phyloP scores from a whole-genome alignment of 1,284 basidiomycete species.

The Bondarzewia mesenterica region DNA sequence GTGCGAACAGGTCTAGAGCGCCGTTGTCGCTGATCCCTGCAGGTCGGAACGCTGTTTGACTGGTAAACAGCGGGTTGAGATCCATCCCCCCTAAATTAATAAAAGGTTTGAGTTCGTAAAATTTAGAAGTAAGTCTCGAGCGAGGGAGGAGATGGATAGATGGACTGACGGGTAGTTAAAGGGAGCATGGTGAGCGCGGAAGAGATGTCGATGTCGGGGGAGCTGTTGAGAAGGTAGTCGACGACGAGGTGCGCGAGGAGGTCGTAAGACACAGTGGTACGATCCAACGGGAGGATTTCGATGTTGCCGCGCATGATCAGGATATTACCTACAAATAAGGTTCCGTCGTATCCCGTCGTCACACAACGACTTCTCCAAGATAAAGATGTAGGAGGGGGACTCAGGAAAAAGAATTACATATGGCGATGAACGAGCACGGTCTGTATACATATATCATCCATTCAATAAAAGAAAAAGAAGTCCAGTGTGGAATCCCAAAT shows the following conservation, averaged over 20 bases:
- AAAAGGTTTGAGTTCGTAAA: neutral
- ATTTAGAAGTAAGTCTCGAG: neutral
- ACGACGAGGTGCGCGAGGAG: constrained; percentile 77
- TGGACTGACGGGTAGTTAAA: constrained; percentile 61
- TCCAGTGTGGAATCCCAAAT: too few relatives aligned
- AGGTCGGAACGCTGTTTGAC: constrained; percentile 57
- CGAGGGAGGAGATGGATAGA: constrained; percentile 3
- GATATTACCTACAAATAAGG: constrained; percentile 84
- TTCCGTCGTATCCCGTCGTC: too few relatives aligned
- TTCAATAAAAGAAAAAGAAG: constrained; percentile 1
- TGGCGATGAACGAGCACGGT: constrained; percentile 87
- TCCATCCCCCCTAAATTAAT: constrained; percentile 63
- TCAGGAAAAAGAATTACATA: constrained; percentile 43
- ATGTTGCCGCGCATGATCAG: constrained; percentile 76
- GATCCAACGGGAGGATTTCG: constrained; percentile 53
- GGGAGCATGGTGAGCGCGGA: constrained; percentile 80
- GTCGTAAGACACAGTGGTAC: constrained; percentile 73
- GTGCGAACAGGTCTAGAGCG: constrained; percentile 79
- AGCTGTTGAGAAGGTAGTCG: constrained; percentile 66
- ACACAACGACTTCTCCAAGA: too few relatives aligned
- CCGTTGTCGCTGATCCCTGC: constrained; percentile 40
- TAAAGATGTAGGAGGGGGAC: too few relatives aligned
- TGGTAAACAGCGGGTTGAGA: constrained; percentile 77
- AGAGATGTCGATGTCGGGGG: constrained; percentile 60
- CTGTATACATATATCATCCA: constrained; percentile 28